Evolutionary conservation across 345 rosid species (phyloP), one percentile per base, ranked within the genome.

Genomic region (Pistacia vera): DNA sequence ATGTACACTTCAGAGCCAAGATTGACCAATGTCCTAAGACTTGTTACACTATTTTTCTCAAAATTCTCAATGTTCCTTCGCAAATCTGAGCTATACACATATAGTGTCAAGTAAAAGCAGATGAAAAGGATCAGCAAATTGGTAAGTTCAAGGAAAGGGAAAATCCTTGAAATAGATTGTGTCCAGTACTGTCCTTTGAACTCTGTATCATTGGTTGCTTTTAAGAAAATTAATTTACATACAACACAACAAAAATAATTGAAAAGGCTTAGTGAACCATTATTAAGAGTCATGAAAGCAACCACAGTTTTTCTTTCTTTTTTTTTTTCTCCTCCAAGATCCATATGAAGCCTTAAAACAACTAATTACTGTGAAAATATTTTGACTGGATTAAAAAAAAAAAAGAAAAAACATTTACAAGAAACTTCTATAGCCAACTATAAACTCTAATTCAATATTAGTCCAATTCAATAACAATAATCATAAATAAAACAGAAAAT

Each of bases 1-100:
- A 92, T 78, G 85, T 91, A 92, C 13, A 96, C 94, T 78, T 94
- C 97, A 76, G 99, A 94, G 69, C 98, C 99, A n/a, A 96, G 87
- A 78, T 96, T 94, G 75, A 94, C 97, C 90, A 86, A n/a, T 20
- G 99, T 93, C 81, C 88, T 89, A 38, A 96, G 92, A 86, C 85
- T 92, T n/a, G 94, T 93, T 58, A 92, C 89, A 72, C 85, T 87
- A 79, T 96, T 93, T 71, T 84, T 82, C 86, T 93, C 94, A 56
- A 93, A 81, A 72, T 86, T 92, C 79, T 90, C 93, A 69, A 93
- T 79, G 70, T 89, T 92, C 75, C 76, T 87, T 60, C 89, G 85
- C 89, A 93, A 84, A 84, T 93, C 95, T 52, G 93, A 93, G 95
- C 98, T 96, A 51, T 51, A 72, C 65, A 81, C 59, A 46, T 35